Conservation (phyloP, 148 eudicot genomes). For the Tetragonia tetragonoides region DNA sequence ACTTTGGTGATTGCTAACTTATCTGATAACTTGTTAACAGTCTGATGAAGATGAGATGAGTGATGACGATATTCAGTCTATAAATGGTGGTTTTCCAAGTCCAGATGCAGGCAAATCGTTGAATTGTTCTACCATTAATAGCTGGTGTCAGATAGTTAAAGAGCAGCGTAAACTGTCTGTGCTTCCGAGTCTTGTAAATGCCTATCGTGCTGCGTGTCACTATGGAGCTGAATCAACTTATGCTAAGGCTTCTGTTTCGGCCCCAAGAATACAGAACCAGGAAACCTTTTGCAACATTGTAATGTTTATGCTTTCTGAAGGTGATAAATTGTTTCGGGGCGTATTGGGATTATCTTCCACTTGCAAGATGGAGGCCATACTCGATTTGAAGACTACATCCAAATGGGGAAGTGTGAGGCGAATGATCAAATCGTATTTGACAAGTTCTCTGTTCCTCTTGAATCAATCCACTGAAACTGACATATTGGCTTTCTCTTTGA, state of each 20-base stretch:
- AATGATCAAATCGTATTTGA: constrained; percentile 73
- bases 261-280: constrained; percentile 43
- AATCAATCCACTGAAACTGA: constrained; percentile 74
- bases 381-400: constrained; percentile 53
- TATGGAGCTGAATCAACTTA: constrained; percentile 59
- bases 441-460: constrained; percentile 70
- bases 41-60: constrained; percentile 68
- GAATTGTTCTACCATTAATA: constrained; percentile 41
- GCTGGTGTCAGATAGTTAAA: constrained; percentile 53
- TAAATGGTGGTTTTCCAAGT: constrained; percentile 32
- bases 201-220: constrained; percentile 80
- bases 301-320: constrained; percentile 69
- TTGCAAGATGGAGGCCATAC: constrained; percentile 55
- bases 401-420: constrained; percentile 71
- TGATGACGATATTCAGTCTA: constrained; percentile 29
- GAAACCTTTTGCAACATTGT: constrained; percentile 56
- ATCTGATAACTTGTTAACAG: constrained; percentile 32
- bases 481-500: constrained; percentile 59
- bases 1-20: too few species aligned
- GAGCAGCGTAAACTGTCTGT: constrained; percentile 49
- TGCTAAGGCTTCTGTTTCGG: constrained; percentile 16
- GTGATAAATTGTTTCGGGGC: constrained; percentile 61
- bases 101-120: constrained; percentile 36
- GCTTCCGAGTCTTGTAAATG: constrained; percentile 68
- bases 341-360: constrained; percentile 48